Evolutionary conservation across 495 filamentous ascomycete species (phyloP).

Genomic region (Copromyces sp.): DNA sequence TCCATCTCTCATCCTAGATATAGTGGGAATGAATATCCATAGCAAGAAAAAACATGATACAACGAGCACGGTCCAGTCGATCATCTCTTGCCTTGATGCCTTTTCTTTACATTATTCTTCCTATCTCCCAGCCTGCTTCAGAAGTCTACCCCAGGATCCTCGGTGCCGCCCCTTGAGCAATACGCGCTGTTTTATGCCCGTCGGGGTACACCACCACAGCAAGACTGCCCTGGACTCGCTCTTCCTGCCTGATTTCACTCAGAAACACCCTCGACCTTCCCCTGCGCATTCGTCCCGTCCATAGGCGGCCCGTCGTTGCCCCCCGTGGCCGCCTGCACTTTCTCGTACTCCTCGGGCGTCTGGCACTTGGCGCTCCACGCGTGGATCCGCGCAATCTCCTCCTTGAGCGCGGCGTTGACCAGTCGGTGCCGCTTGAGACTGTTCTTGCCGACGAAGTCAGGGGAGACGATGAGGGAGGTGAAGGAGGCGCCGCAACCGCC

Average conservation of each 20-base stretch:
- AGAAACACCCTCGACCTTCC: slow-evolving; percentile 31
- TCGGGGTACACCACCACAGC: not conserved
- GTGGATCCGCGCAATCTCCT: slow-evolving; percentile 91
- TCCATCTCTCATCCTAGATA: not conserved
- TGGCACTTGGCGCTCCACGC: slow-evolving; percentile 98
- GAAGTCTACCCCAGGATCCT: not conserved
- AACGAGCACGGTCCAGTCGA: not conserved
- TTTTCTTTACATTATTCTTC: not conserved
- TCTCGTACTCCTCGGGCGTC: slow-evolving; percentile 89
- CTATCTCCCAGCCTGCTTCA: not conserved
- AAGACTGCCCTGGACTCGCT: not conserved
- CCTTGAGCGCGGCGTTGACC: slow-evolving; percentile 78
- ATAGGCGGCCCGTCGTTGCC: slow-evolving; percentile 28
- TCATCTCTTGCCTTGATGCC: not conserved
- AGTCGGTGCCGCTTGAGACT: slow-evolving; percentile 80
- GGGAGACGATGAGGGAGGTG: slow-evolving; percentile 82
- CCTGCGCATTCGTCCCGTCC: slow-evolving; percentile 28
- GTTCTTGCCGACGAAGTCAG: slow-evolving; percentile 76
- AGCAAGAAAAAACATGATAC: not conserved
- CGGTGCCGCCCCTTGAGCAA: not conserved
- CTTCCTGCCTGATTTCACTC: slow-evolving; percentile 12
- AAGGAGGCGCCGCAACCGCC: slow-evolving; percentile 95
- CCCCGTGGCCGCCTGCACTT: slow-evolving; percentile 38
- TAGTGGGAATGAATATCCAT: not conserved
- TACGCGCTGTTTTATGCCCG: not conserved